Base-by-base conservation (phyloP, 352 stramenopile species). In the Pythium diclinum region DNA sequence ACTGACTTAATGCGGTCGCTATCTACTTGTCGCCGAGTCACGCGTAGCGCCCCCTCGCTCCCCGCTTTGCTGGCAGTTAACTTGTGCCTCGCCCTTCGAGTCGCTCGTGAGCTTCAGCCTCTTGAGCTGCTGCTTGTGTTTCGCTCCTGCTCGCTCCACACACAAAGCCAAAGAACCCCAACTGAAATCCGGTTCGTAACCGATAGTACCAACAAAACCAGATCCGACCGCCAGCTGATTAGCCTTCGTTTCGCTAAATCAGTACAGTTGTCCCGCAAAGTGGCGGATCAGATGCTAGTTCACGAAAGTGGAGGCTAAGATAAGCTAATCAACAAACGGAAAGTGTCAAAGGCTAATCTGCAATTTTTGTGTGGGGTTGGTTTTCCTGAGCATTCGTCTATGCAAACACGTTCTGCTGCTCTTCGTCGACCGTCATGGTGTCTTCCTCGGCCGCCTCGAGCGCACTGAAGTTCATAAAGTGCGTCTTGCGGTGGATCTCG, bases 381-480 rank as follows among this genome's bases (percentile, higher is more conserved):
- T 28, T 28, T 28, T 5, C 25, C 25, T 28, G 25, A 28, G 36
- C 36, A n/a, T 42, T 42, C 36, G 33, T 6, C 44, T 51, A 51
- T 3, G 81, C 82, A 59, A 95, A 94, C 10, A 95, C 82, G 36
- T 94, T 88, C 68, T 93, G 85, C 69, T 93, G 83, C 69, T 99
- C 90, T 38, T 99, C 93, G 44, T 98, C 85, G 65, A 97, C 83
- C 9, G 90, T 89, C 55, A 87, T 78, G 57, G 89, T 81, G 33
- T 88, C 81, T 17, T 97, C 89, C 36, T 98, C 91, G 6, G 80
- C 89, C 42, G 96, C 92, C 68, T 99, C 97, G 72, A 99, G 97
- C 59, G 97, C 92, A 56, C 95, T 97, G 68, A 99, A 99, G 69
- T 97, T 98, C 72, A 99, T 94, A 71, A 99, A 99, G 79, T 99